Conservation (phyloP, 225 moss, liverwort and hornwort genomes). For the Marchantia paleacea region DNA sequence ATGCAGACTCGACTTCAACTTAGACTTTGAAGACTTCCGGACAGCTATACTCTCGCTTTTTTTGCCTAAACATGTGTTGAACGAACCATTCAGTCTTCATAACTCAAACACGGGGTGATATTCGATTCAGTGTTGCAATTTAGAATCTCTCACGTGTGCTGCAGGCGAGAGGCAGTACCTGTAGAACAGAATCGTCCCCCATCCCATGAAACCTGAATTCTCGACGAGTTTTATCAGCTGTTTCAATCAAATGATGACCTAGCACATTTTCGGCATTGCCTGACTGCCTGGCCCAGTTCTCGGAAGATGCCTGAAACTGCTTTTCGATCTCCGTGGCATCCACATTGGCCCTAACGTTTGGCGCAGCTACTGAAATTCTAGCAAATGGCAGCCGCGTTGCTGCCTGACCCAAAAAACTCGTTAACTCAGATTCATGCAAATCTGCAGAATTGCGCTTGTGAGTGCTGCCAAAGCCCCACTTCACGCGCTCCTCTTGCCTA, state of each 20-base stretch:
- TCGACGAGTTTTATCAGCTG: slow-evolving; percentile 69
- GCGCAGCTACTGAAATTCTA: not conserved
- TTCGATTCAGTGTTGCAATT: not conserved
- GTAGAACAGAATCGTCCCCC: slow-evolving; percentile 50
- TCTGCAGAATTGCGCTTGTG: not conserved
- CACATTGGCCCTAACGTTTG: not conserved
- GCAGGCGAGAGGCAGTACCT: slow-evolving; percentile 37
- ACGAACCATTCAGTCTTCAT: no score
- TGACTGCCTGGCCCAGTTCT: slow-evolving; percentile 16
- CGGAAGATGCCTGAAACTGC: slow-evolving; percentile 4
- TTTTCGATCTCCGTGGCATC: slow-evolving; percentile 14
- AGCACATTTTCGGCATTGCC: slow-evolving; percentile 3
- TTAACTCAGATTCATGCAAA: slow-evolving; percentile 1
- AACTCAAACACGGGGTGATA: no score
- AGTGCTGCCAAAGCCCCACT: slow-evolving; percentile 7
- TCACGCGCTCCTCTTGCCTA: not conserved
- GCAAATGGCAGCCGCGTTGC: slow-evolving; percentile 23
- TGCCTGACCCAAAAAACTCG: not conserved
- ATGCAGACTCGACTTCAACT: no score
- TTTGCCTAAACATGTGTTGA: no score
- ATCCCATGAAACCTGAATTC: slow-evolving; percentile 54
- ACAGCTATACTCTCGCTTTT: no score
- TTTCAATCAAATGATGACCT: slow-evolving; percentile 64
- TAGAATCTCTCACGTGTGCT: not conserved
- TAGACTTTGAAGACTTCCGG: no score